Evolutionary conservation across 495 filamentous ascomycete genomes (phyloP).

Genomic region (Tuber borchii): DNA sequence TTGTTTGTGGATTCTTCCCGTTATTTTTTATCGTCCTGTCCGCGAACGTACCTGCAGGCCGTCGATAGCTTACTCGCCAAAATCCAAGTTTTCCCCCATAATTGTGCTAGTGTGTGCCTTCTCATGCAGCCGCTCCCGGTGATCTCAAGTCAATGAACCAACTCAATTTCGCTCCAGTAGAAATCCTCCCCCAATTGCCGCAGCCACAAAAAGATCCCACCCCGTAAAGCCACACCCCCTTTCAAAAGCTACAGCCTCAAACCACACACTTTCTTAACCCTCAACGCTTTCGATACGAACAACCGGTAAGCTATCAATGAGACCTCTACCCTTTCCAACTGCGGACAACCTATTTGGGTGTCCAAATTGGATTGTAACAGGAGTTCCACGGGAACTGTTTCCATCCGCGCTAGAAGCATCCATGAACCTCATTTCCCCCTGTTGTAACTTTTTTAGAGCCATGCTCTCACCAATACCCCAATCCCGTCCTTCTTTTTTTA

Average conservation of each 20-base stretch:
- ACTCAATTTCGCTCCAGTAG: not conserved
- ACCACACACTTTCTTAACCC: conserved; percentile 15
- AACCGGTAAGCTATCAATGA: conserved; percentile 20
- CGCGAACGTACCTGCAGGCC: not conserved
- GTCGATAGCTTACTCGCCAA: not conserved
- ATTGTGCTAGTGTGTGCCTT: not conserved
- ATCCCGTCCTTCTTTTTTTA: not conserved
- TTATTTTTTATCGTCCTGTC: conserved; percentile 4
- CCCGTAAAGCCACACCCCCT: not conserved
- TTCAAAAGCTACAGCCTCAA: conserved; percentile 1
- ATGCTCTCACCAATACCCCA: conserved; percentile 10
- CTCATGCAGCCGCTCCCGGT: not conserved
- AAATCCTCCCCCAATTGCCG: not conserved
- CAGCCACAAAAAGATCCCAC: not conserved
- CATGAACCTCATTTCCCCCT: conserved; percentile 17
- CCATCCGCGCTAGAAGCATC: conserved; percentile 15
- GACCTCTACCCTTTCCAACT: conserved; percentile 6
- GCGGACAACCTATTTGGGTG: conserved; percentile 8
- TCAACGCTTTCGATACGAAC: conserved; percentile 22
- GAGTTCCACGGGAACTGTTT: conserved; percentile 4
- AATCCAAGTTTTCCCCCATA: not conserved
- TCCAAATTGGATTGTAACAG: conserved; percentile 3
- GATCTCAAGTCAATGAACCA: not conserved
- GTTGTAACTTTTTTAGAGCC: conserved; percentile 16
- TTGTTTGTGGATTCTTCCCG: conserved; percentile 3